Evolutionary conservation across 805 yeast species (phyloP).

Genomic region (Ogataea populi-albae): DNA sequence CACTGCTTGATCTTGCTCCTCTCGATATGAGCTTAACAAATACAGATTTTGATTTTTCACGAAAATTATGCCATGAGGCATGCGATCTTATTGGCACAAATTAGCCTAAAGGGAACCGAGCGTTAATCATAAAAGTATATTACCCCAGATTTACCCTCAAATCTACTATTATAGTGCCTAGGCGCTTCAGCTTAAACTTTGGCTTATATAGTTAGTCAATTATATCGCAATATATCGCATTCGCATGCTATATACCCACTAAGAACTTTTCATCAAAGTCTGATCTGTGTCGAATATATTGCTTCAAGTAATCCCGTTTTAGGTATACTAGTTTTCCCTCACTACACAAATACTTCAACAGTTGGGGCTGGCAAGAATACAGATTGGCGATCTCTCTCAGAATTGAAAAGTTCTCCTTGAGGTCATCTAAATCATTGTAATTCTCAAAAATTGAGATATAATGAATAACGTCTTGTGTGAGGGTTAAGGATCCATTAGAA

Average conservation of each 20-base stretch:
- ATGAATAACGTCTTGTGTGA: constrained; percentile 78
- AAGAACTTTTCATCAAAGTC: constrained; percentile 58
- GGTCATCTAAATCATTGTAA: constrained; percentile 40
- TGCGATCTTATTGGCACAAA: constrained; percentile 4
- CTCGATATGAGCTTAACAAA: constrained; percentile 9
- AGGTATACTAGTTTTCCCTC: constrained; percentile 75
- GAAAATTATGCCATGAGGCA: constrained; percentile 3
- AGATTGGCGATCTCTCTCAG: constrained; percentile 80
- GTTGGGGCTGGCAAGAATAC: constrained; percentile 79
- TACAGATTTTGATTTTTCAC: background rate
- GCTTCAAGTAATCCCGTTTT: constrained; percentile 59
- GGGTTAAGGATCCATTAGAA: constrained; percentile 76
- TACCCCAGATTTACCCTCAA: too few relatives aligned
- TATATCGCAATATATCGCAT: constrained; percentile 1
- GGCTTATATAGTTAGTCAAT: too few relatives aligned
- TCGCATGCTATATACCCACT: constrained; percentile 28
- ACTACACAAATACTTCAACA: constrained; percentile 70
- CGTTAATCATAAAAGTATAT: too few relatives aligned
- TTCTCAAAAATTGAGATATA: constrained; percentile 46
- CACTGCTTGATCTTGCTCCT: constrained; percentile 6
- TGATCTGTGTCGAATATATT: constrained; percentile 63
- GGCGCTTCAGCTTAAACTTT: too few relatives aligned
- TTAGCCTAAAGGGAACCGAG: too few relatives aligned
- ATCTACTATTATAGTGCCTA: too few relatives aligned
- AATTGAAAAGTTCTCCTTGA: constrained; percentile 43